Evolutionary conservation across 345 rosid genomes (phyloP), one percentile per base, ranked within the genome.

Genomic region (Syzygium aromaticum): DNA sequence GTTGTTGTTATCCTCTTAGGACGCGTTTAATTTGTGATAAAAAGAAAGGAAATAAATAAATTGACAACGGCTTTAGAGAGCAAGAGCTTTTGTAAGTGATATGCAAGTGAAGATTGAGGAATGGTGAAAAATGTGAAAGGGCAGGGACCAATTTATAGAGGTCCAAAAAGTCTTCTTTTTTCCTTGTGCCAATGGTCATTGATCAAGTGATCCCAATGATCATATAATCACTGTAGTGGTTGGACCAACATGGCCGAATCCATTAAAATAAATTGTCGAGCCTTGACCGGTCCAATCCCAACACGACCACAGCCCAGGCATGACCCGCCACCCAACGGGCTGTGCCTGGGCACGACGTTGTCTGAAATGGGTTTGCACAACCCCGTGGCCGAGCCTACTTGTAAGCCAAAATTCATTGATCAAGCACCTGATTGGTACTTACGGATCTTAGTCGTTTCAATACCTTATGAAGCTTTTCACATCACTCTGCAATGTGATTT

Each of bases 11-110:
- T 19, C 38, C 1, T 64, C 77, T 3, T 30, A 16, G 22, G 3
- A 16, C 1, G 12, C 0, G 23, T 16, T 30, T 16, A 30, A 64
- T 8, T 64, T 43, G 10, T 17, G 6, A 67, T 67, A 33, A 1
- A 67, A 30, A 2, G 49, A 33, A 2, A 33, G 25, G 7, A 17
- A 17, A 67, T 19, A 67, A 67, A 0, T 4, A 8, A 30, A 67
- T 67, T 9, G 7, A 33, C 13, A 33, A 21, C 0, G 1, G 9
- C 0, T 67, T 33, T 33, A 30, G 1, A 9, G 27, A 56, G 61
- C 2, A 1, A 23, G 27, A 56, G 5, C 5, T 56, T 22, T 22
- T 3, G 25, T 54, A 54, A 54, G 25, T 21, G 59, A 21, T 21
- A 54, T 19, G 23, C 9, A 4, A 54, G 23, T 54, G 57, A 54